Conservation (phyloP, 1,284 basidiomycete species). For the Pseudozyma tsukubaensis region DNA sequence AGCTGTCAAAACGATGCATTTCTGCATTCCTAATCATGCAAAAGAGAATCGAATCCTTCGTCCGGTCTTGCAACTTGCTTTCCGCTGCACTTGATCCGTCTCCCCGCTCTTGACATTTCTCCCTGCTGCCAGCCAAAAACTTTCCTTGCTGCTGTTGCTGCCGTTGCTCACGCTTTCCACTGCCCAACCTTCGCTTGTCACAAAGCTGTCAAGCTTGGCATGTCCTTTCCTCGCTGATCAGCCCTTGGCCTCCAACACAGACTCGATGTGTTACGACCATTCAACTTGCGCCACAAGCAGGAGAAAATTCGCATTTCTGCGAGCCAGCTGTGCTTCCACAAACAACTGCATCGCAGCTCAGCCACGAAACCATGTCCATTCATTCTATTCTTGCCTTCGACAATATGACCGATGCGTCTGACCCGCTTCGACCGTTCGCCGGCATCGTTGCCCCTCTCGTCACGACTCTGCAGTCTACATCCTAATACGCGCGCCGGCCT, state of each 20-base stretch:
- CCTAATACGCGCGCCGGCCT: constrained; percentile 1
- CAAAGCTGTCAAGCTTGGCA: constrained; percentile 20
- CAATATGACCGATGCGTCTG: constrained; percentile 18
- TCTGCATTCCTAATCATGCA: constrained; percentile 14
- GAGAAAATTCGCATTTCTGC: constrained; percentile 18
- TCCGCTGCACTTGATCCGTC: constrained; percentile 2
- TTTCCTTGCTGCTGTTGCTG: neutral
- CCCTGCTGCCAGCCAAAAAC: neutral
- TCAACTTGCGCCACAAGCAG: neutral
- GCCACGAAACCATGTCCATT: neutral
- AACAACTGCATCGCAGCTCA: neutral
- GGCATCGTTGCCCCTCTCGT: neutral
- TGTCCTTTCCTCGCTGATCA: constrained; percentile 1
- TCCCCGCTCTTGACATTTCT: neutral
- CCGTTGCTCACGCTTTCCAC: no score
- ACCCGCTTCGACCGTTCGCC: no score
- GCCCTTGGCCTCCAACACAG: neutral
- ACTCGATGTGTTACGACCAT: neutral
- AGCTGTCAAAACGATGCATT: constrained; percentile 6
- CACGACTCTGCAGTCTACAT: constrained; percentile 1
- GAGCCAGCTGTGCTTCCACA: constrained; percentile 5
- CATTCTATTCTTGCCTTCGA: no score
- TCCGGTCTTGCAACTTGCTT: constrained; percentile 3
- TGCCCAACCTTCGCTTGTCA: neutral
- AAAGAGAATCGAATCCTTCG: neutral